Evolutionary conservation across 75 land plant species (phyloP).

Genomic region (Pinus tabuliformis): DNA sequence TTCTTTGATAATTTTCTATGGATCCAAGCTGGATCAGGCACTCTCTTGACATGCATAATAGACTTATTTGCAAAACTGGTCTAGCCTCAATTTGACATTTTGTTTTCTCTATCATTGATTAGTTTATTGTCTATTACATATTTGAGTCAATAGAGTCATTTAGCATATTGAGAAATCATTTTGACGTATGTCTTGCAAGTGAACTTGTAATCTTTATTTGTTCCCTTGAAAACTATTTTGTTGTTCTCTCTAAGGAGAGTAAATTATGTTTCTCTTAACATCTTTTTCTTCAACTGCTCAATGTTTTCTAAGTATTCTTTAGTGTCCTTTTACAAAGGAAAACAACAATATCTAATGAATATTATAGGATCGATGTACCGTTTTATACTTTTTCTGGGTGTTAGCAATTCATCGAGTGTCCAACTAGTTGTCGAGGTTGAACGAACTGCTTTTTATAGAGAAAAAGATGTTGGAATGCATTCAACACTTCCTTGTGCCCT

Average conservation of each 20-base stretch:
- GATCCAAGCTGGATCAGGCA: no score
- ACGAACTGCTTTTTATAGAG: conserved; percentile 79
- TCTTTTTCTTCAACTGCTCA: background rate
- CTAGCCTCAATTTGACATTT: background rate
- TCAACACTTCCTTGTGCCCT: conserved; percentile 81
- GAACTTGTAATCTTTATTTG: background rate
- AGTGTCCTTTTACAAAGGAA: conserved; percentile 70
- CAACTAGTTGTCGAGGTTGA: conserved; percentile 78
- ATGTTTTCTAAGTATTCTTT: no score
- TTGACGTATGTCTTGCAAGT: background rate
- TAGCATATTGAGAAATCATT: conserved; percentile 20
- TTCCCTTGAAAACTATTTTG: no score
- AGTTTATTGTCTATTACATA: conserved; percentile 17
- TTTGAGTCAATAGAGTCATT: background rate
- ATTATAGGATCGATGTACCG: conserved; percentile 80
- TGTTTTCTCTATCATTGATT: background rate
- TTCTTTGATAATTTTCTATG: no score
- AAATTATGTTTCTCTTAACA: background rate
- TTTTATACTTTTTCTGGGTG: conserved; percentile 68
- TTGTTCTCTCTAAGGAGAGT: background rate
- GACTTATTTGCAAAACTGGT: background rate
- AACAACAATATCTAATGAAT: conserved; percentile 50
- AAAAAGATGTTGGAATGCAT: conserved; percentile 84
- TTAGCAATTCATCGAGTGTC: conserved; percentile 61
- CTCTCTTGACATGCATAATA: background rate